Conservation (phyloP, 2,329 filamentous ascomycete species). For the Cyphellophora europaea region DNA sequence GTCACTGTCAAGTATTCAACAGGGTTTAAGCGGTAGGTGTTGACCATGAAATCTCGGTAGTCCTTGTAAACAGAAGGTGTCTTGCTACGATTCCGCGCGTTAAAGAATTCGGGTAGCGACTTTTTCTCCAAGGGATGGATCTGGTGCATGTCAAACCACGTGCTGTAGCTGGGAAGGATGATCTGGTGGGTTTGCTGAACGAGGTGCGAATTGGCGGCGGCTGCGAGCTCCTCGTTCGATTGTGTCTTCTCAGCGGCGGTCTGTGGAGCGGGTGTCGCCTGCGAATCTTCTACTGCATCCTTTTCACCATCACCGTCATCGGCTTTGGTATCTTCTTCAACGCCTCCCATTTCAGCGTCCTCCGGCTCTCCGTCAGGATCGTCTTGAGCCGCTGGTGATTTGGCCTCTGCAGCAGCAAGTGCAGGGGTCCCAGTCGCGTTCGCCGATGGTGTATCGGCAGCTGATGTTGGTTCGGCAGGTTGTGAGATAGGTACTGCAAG, state of each 20-base stretch:
- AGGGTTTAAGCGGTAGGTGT: slow-evolving; percentile 93
- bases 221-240: slow-evolving; percentile 72
- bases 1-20: slow-evolving; percentile 95
- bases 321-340: slow-evolving; percentile 33
- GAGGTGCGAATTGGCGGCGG: slow-evolving; percentile 81
- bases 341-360: slow-evolving; percentile 75
- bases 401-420: slow-evolving; percentile 29
- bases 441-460: not conserved
- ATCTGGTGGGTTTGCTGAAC: slow-evolving; percentile 92
- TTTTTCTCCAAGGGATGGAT: slow-evolving; percentile 90
- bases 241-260: slow-evolving; percentile 50
- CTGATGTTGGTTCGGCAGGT: not conserved
- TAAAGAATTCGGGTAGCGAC: slow-evolving; percentile 95
- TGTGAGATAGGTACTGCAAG: not conserved
- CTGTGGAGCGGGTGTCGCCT: slow-evolving; percentile 24
- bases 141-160: slow-evolving; percentile 96
- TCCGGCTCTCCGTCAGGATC: slow-evolving; percentile 45
- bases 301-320: slow-evolving; percentile 28
- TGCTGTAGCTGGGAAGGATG: slow-evolving; percentile 93
- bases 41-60: slow-evolving; percentile 99
- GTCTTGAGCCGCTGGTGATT: slow-evolving; percentile 54
- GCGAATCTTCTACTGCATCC: slow-evolving; percentile 31
- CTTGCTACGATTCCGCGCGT: slow-evolving; percentile 95
- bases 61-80: slow-evolving; percentile 96
- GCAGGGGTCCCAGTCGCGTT: not conserved